Conservation (phyloP, 2,329 filamentous ascomycete species). For the Fusarium bactridioides region DNA sequence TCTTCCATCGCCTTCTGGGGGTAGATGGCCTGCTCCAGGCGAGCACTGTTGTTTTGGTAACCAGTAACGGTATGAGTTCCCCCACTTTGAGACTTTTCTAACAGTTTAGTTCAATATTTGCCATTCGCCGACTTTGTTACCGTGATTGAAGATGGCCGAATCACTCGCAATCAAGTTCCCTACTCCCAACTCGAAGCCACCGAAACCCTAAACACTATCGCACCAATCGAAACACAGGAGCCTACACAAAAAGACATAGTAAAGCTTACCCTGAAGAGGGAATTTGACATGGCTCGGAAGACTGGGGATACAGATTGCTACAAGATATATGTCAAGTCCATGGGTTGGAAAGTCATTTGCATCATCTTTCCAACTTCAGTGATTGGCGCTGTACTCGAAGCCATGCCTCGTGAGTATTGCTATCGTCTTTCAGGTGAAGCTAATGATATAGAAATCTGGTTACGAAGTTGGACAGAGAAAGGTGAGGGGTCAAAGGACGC, state of each 20-base stretch:
- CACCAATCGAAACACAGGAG: background rate
- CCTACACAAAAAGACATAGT: background rate
- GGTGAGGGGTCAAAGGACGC: conserved; percentile 31
- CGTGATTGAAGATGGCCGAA: conserved; percentile 33
- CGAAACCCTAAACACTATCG: background rate
- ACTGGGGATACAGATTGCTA: conserved; percentile 43
- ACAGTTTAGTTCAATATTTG: conserved; percentile 36
- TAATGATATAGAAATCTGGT: conserved; percentile 37
- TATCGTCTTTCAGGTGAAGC: rapidly evolving
- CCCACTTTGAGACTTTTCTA: background rate
- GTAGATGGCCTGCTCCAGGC: conserved; percentile 51
- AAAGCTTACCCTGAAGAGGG: background rate
- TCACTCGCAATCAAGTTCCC: conserved; percentile 36
- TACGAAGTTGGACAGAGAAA: conserved; percentile 39
- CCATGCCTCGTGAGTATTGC: conserved; percentile 37
- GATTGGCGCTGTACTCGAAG: conserved; percentile 20
- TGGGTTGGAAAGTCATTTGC: conserved; percentile 34
- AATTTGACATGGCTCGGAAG: conserved; percentile 39
- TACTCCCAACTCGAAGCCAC: conserved; percentile 28
- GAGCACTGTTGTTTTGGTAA: conserved; percentile 44
- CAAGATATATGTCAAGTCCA: conserved; percentile 40
- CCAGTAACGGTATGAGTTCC: background rate
- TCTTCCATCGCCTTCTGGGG: conserved; percentile 54
- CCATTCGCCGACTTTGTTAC: conserved; percentile 38
- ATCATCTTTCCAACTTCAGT: conserved; percentile 23